Evolutionary conservation across 352 stramenopile genomes (phyloP), one percentile per base, ranked within the genome.

Genomic region (Globisporangium paddicum): DNA sequence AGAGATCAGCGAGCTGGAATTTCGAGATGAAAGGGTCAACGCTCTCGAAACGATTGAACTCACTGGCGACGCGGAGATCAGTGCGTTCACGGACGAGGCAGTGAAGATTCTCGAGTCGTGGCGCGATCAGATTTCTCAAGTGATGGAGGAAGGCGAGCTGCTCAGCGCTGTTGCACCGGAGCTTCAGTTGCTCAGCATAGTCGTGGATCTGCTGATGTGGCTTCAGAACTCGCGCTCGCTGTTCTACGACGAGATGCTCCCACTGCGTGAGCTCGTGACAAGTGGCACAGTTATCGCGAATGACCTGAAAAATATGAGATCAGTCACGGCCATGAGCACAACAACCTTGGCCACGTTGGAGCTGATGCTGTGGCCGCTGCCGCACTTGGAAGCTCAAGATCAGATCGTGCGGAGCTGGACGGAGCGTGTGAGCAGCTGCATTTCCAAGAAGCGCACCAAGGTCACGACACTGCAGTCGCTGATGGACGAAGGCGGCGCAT

Each of bases 241-340:
- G 38, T 91, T 95, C 54, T 91, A 93, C 52, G 82, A 92, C 41
- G 81, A 93, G 30, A 63, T 72, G 55, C 69, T 91, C 9, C 76
- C 85, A 23, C 63, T 92, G 7, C 70, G 78, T 21, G 66, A 86
- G 42, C 69, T 94, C 18, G 82, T 93, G 14, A 59, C 48, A 0
- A 82, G 71, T 18, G 86, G 86, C 5, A 61, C 69, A 14, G 59
- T 63, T 6, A 63, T 94, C 9, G 46, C 67, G 41, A 52, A 66
- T 10, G 63, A 65, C 6, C 37, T 93, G 10, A 30, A 68, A 35
- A 34, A 53, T 38, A 57, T 80, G 11, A 60, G 63, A 28, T 30
- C 56, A 0, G 49, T 61, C 19, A 60, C 56, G 19, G 42, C 54
- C 10, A 28, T 87, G 30, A 72, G 71, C 25, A 34, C 42, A 16